These are phyloP conservation scores for Erythrophleum fordii DNA, from an alignment of 306 rosid species.

Conservation along the genomic window DNA sequence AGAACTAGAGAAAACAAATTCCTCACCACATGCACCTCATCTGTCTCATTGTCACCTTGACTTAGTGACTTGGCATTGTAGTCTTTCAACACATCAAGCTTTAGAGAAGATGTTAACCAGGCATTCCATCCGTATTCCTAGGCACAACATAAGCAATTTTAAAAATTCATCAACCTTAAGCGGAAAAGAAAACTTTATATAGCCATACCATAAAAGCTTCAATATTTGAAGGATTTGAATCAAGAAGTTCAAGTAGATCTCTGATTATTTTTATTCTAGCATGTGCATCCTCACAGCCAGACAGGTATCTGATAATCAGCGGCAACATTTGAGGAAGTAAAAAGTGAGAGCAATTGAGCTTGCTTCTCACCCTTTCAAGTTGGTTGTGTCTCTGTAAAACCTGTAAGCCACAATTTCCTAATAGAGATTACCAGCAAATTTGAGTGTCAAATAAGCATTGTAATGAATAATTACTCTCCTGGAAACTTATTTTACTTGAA, in stretches of 20 bases:
- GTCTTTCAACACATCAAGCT: constrained; percentile 71
- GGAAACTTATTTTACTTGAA: constrained; percentile 28
- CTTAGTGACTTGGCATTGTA: constrained; percentile 51
- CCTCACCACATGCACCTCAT: constrained; percentile 67
- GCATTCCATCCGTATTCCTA: constrained; percentile 98
- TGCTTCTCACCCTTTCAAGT: constrained; percentile 73
- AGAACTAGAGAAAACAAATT: constrained; percentile 83
- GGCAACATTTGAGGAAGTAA: constrained; percentile 88
- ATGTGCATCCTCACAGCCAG: constrained; percentile 71
- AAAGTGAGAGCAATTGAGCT: constrained; percentile 75
- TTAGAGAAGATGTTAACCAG: constrained; percentile 77
- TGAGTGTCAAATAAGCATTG: constrained; percentile 27
- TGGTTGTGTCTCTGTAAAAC: constrained; percentile 86
- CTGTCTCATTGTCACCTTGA: constrained; percentile 53
- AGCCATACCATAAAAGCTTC: constrained; percentile 93
- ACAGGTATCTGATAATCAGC: constrained; percentile 80
- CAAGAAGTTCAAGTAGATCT: constrained; percentile 94
- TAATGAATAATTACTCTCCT: constrained; percentile 22
- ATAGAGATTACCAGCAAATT: constrained; percentile 5
- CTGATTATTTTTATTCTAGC: constrained; percentile 72
- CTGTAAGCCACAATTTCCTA: constrained; percentile 51
- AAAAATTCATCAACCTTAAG: constrained; percentile 33
- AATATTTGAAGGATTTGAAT: constrained; percentile 90
- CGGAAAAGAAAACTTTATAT: constrained; percentile 5
- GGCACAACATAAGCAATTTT: constrained; percentile 38